phyloP scores from a whole-genome alignment of 2,329 filamentous ascomycete species.

The Sclerotinia glacialis region DNA sequence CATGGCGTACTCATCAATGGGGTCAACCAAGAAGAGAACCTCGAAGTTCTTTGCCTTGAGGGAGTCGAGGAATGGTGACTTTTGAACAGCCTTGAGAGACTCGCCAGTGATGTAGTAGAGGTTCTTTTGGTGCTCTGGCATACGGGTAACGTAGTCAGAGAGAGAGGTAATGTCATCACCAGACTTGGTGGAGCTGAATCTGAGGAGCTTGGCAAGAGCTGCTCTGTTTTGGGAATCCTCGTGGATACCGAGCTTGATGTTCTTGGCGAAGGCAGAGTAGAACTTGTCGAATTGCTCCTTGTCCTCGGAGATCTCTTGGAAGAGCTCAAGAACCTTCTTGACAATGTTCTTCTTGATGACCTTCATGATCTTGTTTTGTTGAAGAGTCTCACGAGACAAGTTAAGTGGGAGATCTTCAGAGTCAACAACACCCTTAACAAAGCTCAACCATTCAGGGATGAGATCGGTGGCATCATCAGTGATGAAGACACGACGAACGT shows the following conservation, averaged over 20 bases:
- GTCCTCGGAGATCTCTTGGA: constrained; percentile 98
- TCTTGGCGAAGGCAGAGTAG: constrained; percentile 99
- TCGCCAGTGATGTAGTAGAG: constrained; percentile 99
- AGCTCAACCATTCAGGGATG: constrained; percentile 98
- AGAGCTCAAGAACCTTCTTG: constrained; percentile 99
- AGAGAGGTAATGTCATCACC: constrained; percentile 94
- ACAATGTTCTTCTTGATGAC: constrained; percentile 99
- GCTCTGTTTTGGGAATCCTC: constrained; percentile 98
- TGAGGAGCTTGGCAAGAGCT: constrained; percentile 92
- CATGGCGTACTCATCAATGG: constrained; percentile 59
- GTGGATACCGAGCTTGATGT: constrained; percentile 99
- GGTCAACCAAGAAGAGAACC: constrained; percentile 98
- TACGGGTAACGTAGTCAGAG: constrained; percentile 95
- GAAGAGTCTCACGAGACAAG: constrained; percentile 98
- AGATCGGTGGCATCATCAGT: constrained; percentile 98
- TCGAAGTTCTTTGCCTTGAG: constrained; percentile 99
- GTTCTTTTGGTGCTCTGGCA: constrained; percentile 99
- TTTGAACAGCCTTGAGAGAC: constrained; percentile 95
- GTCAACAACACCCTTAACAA: constrained; percentile 99
- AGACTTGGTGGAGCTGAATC: constrained; percentile 99
- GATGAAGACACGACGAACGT: constrained; percentile 99
- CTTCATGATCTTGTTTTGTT: constrained; percentile 99
- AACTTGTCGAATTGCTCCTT: constrained; percentile 99
- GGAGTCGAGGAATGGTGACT: constrained; percentile 98
- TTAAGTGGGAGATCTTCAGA: constrained; percentile 99